Percentiles rank a stretch among this genome's conserved stretches.
Evolutionary conservation across 257 asterid species (phyloP).

Genomic region (Solanum arcanum): DNA sequence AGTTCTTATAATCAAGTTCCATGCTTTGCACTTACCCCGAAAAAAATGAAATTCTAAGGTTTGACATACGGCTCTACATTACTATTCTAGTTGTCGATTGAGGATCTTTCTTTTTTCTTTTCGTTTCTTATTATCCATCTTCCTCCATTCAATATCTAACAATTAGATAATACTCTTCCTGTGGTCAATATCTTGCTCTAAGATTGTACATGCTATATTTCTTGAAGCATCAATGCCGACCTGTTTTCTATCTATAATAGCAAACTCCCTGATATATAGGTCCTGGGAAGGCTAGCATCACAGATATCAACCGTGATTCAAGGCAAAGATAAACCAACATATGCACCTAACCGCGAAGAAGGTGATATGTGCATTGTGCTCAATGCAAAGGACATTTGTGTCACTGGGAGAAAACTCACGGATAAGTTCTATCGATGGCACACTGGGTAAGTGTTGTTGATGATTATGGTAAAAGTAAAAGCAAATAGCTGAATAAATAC

Average conservation of each 20-base stretch:
- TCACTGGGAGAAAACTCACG: slow-evolving; percentile 91
- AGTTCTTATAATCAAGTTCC: neutral
- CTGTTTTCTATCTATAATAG: neutral
- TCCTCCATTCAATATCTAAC: neutral
- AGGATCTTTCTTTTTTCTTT: neutral
- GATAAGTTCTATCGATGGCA: slow-evolving; percentile 91
- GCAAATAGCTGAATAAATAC: neutral
- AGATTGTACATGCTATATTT: neutral
- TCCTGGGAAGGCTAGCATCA: slow-evolving; percentile 89
- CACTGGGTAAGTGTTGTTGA: slow-evolving; percentile 49
- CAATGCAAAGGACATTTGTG: slow-evolving; percentile 79
- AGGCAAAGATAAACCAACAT: slow-evolving; percentile 95
- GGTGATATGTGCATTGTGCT: slow-evolving; percentile 90
- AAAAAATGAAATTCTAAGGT: neutral
- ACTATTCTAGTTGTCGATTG: neutral
- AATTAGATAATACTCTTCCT: neutral
- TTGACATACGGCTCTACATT: neutral
- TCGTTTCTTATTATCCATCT: neutral
- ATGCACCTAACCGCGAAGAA: slow-evolving; percentile 61
- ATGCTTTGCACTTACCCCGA: neutral
- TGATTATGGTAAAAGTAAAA: no score
- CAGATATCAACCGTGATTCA: slow-evolving; percentile 85
- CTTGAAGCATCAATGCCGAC: neutral
- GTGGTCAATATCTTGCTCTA: neutral
- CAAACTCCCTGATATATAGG: slow-evolving; percentile 23